Evolutionary conservation across 495 filamentous ascomycete genomes (phyloP).

Genomic region (Pyronema domesticum): DNA sequence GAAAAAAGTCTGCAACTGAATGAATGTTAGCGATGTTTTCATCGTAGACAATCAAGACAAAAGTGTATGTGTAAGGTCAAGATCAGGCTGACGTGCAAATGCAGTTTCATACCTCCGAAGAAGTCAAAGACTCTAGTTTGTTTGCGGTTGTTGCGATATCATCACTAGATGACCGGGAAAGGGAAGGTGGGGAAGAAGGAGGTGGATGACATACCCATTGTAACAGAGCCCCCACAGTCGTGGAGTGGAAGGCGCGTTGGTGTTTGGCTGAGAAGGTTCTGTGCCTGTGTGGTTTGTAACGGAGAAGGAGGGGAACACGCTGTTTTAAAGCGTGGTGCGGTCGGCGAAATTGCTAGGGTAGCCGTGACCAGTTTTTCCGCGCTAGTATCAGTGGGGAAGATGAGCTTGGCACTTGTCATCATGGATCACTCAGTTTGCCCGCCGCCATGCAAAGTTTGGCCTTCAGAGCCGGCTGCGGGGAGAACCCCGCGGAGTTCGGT

Average conservation of each 20-base stretch:
- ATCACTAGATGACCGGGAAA: constrained; percentile 40
- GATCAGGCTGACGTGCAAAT: constrained; percentile 99
- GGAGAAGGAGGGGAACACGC: neutral
- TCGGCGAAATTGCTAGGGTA: neutral
- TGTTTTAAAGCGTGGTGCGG: neutral
- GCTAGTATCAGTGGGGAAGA: neutral
- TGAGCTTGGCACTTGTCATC: too few relatives aligned
- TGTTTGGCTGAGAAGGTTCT: neutral
- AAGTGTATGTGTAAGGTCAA: constrained; percentile 2
- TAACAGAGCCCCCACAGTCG: neutral
- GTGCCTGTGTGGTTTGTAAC: neutral
- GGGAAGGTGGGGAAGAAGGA: constrained; percentile 6
- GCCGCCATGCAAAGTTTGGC: too few relatives aligned
- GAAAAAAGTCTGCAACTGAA: neutral
- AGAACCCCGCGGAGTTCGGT: too few relatives aligned
- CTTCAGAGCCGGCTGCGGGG: too few relatives aligned
- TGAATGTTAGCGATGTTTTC: neutral
- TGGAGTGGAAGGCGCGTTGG: neutral
- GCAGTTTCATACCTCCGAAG: constrained; percentile 71
- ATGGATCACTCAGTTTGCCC: too few relatives aligned
- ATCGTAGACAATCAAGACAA: neutral
- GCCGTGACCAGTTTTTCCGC: neutral
- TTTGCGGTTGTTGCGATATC: constrained; percentile 67
- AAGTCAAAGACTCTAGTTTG: constrained; percentile 99
- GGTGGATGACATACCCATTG: neutral